Base-by-base conservation (phyloP, 441 rosid species). In the Pelargonium myrrhifolium region DNA sequence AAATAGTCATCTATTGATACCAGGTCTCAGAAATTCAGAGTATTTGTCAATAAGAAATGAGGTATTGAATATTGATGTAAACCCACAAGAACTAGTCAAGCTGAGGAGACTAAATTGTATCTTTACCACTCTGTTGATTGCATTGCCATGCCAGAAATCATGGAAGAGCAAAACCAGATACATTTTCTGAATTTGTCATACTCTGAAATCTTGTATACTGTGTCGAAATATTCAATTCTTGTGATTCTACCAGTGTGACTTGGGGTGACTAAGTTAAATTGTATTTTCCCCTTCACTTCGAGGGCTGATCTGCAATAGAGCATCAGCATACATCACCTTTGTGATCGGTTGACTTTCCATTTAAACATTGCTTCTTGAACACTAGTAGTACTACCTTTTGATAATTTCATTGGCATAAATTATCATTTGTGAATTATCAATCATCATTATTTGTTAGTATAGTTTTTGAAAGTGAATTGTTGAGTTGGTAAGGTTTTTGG, bases 1-100 rank as follows among this genome's bases (percentile, higher is more conserved):
- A 10, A 49, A 22, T 53, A 21, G 51, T n/a, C 9, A 10, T 55
- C 58, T 64, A 58, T 72, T 51, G 61, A 31, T 67, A 6, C 22
- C 14, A 51, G 35, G 60, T 21, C 18, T 42, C 15, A 47, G 65
- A 24, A 56, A 65, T 51, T 55, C 62, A 14, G 7, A 12, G 12
- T 18, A 62, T 55, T 9, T 28, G 37, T 31, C 5, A 31, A 31
- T 31, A 31, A 31, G 6, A 31, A 31, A 31, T 31, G 37, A 31
- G 37, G 37, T n/a, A n/a, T n/a, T 1, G 2, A 2, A 2, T 6
- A 0, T 35, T 35, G 1, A 35, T 35, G 40, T 35, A 35, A 35
- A 35, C 40, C 40, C 40, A 35, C 1, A 9, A 35, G 9, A 35
- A 35, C 40, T 35, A 35, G 40, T 35, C 9, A 7, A 35, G 6